Evolutionary conservation across 352 stramenopile genomes (phyloP), one percentile per base, ranked within the genome.

Genomic region (Phytopythium montanum): DNA sequence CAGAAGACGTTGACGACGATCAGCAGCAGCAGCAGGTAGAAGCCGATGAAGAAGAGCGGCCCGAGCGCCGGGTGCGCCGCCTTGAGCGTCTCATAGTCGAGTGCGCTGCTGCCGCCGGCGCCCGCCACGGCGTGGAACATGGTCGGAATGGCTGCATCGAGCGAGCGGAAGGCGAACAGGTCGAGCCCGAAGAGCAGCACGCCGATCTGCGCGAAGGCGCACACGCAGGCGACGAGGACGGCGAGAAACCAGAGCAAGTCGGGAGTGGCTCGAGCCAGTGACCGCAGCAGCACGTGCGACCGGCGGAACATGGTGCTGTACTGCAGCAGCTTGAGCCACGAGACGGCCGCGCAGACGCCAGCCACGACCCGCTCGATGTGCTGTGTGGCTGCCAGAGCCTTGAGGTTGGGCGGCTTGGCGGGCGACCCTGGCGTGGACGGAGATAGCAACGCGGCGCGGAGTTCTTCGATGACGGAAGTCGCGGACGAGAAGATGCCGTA

Each of bases 1-100:
- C 87, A 65, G 45, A 90, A 90, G 10, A 92, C 76, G 41, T 92
- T 92, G 56, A 90, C 69, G 45, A 88, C 46, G 18, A 92, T 75
- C 10, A 92, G 63, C 44, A 90, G 54, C 52, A 92, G 55, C 41
- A 90, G 54, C 45, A 91, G 54, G 61, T 90, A 92, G 63, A 85
- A 92, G 48, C 70, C 50, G 25, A 90, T 70, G 59, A 87, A 92
- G 64, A 84, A 92, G 6, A 90, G 56, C 49, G 83, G 83, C 0
- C 80, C 83, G 2, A 87, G 65, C 44, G 73, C 68, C 6, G 54
- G 62, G 46, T 88, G 75, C 0, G 81, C 69, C 19, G 73, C 64
- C 4, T 66, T 54, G 52, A 92, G 66, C 16, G 60, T 65, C 14
- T 54, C 54, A 48, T 87, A 90, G 41, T 88, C 79, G 7, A 90